These are phyloP conservation scores for Ganoderma resinaceum DNA, from an alignment of 1,284 basidiomycete genomes.

Conservation along the genomic window DNA sequence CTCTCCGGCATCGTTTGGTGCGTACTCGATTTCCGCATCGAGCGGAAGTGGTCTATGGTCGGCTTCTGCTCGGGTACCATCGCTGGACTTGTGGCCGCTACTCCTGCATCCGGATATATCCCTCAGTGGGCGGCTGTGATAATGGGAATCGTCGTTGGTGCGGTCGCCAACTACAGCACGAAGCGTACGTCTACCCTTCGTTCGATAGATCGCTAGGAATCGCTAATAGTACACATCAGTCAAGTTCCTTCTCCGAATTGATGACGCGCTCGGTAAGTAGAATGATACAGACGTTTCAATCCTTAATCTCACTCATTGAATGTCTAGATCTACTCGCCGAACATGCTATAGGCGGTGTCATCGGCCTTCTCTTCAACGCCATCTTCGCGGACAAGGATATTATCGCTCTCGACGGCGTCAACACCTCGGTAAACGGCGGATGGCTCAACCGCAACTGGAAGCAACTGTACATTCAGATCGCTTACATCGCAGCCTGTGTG, in stretches of 20 bases:
- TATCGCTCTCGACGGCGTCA: slow-evolving; percentile 79
- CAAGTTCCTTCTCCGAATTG: slow-evolving; percentile 72
- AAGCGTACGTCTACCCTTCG: slow-evolving; percentile 63
- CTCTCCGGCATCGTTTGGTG: slow-evolving; percentile 91
- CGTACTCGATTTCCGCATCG: slow-evolving; percentile 84
- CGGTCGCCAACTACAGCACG: slow-evolving; percentile 87
- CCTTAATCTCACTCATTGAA: background rate
- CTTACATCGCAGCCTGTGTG: slow-evolving; percentile 78
- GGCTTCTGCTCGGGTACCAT: slow-evolving; percentile 87
- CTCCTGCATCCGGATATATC: slow-evolving; percentile 77
- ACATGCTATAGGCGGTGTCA: slow-evolving; percentile 89
- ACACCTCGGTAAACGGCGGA: slow-evolving; percentile 70
- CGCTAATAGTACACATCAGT: slow-evolving; percentile 49
- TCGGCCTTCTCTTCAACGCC: slow-evolving; percentile 82
- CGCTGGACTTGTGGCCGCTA: slow-evolving; percentile 91
- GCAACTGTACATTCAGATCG: slow-evolving; percentile 85
- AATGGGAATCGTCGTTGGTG: slow-evolving; percentile 80
- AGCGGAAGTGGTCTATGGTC: slow-evolving; percentile 85
- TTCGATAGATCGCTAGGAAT: slow-evolving; percentile 5
- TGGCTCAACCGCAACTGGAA: slow-evolving; percentile 79
- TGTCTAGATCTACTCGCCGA: slow-evolving; percentile 81
- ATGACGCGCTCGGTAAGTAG: slow-evolving; percentile 69
- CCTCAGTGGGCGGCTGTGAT: slow-evolving; percentile 77
- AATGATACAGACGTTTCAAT: background rate
- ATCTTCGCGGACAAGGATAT: slow-evolving; percentile 77